These are phyloP conservation scores for Boletus bicolor DNA, from an alignment of 768 basidiomycete species.

Conservation along the genomic window DNA sequence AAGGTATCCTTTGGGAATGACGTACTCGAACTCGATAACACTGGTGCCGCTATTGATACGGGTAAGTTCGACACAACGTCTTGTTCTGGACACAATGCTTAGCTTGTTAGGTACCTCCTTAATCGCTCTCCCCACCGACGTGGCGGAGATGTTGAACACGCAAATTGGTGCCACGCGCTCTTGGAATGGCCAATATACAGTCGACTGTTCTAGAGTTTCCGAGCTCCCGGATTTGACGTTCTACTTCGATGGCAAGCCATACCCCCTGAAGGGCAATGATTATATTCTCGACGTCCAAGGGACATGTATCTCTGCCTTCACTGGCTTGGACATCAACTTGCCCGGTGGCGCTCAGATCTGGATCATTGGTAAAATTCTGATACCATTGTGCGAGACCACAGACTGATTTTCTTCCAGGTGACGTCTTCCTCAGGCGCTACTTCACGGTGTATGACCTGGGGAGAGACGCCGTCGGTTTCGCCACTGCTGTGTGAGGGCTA, in stretches of 20 bases:
- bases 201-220: conserved; percentile 87
- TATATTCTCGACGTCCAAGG: conserved; percentile 90
- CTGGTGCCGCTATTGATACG: conserved; percentile 91
- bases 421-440: conserved; percentile 89
- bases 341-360: conserved; percentile 71
- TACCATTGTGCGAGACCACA: background rate
- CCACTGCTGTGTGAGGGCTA: conserved; percentile 38
- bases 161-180: conserved; percentile 91
- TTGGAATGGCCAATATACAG: conserved; percentile 94
- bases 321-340: conserved; percentile 83
- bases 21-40: conserved; percentile 84
- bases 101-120: conserved; percentile 72
- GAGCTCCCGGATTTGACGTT: conserved; percentile 80
- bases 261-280: conserved; percentile 76
- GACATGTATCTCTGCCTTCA: conserved; percentile 93
- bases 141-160: conserved; percentile 96
- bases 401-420: conserved; percentile 43
- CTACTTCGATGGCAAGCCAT: conserved; percentile 77
- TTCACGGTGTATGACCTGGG: conserved; percentile 88
- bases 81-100: background rate
- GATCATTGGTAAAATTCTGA: conserved; percentile 69
- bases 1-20: conserved; percentile 85
- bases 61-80: conserved; percentile 41
- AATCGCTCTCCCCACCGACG: conserved; percentile 89
- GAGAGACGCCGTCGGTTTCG: conserved; percentile 81